phyloP scores from a whole-genome alignment of 331 rosid species.

The Quercus lobata region DNA sequence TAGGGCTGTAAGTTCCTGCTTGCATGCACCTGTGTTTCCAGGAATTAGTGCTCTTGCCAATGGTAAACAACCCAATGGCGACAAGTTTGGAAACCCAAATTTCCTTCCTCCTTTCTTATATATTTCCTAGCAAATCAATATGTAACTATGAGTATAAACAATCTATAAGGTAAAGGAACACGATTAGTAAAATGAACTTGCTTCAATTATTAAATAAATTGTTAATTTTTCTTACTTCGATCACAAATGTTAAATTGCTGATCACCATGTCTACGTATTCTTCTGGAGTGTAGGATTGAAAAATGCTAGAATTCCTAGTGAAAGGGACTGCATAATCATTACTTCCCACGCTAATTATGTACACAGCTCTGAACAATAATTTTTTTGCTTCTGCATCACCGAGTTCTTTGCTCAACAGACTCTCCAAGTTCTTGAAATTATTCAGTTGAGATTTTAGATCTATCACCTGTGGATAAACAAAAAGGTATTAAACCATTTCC shows the following conservation, averaged over 20 bases:
- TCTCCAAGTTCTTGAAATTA: slow-evolving; percentile 38
- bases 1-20: slow-evolving; percentile 9
- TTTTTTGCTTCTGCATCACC: slow-evolving; percentile 28
- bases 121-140: slow-evolving; percentile 6
- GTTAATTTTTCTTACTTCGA: slow-evolving; percentile 22
- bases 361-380: slow-evolving; percentile 40
- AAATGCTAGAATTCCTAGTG: not conserved
- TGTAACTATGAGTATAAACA: too few relatives aligned
- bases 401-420: slow-evolving; percentile 23
- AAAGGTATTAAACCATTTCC: not conserved
- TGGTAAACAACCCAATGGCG: slow-evolving; percentile 11
- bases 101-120: slow-evolving; percentile 31
- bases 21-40: slow-evolving; percentile 3
- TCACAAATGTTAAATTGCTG: slow-evolving; percentile 33
- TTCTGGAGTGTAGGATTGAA: slow-evolving; percentile 8
- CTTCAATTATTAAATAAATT: not conserved
- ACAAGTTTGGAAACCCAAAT: slow-evolving; percentile 18
- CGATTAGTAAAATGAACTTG: not conserved
- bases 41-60: not conserved
- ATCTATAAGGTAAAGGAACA: not conserved
- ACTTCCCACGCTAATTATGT: slow-evolving; percentile 38
- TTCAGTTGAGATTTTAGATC: slow-evolving; percentile 33
- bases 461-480: slow-evolving; percentile 17
- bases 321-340: slow-evolving; percentile 40
- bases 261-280: slow-evolving; percentile 45